Evolutionary conservation across 495 filamentous ascomycete species (phyloP).

Genomic region (Neurospora pannonica): DNA sequence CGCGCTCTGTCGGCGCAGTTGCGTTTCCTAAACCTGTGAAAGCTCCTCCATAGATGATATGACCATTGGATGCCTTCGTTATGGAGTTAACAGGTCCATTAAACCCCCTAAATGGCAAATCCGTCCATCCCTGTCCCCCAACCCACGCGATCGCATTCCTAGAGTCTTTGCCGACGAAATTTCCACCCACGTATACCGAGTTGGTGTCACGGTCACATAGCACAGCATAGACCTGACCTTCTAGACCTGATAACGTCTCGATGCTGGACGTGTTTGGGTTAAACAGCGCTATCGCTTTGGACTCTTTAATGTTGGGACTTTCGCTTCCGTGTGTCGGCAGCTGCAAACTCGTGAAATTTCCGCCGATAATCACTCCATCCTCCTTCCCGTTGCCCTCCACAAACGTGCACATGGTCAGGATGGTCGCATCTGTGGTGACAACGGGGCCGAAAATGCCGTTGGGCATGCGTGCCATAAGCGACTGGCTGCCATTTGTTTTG

Average conservation of each 20-base stretch:
- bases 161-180: slow-evolving; percentile 67
- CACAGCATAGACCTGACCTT: slow-evolving; percentile 69
- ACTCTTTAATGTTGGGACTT: slow-evolving; percentile 11
- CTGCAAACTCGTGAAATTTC: slow-evolving; percentile 89
- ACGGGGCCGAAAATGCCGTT: slow-evolving; percentile 75
- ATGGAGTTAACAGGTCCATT: slow-evolving; percentile 91
- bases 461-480: slow-evolving; percentile 72
- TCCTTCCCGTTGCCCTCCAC: slow-evolving; percentile 54
- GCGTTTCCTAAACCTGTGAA: slow-evolving; percentile 87
- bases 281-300: slow-evolving; percentile 72
- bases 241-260: slow-evolving; percentile 65
- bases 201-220: slow-evolving; percentile 76
- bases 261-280: slow-evolving; percentile 58
- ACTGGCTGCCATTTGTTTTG: slow-evolving; percentile 66
- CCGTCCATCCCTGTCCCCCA: slow-evolving; percentile 63
- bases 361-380: slow-evolving; percentile 72
- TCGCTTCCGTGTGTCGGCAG: background rate
- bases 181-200: slow-evolving; percentile 84
- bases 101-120: slow-evolving; percentile 84
- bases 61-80: slow-evolving; percentile 62
- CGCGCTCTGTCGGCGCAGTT: slow-evolving; percentile 45
- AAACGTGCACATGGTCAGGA: slow-evolving; percentile 80
- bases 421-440: slow-evolving; percentile 67
- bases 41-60: slow-evolving; percentile 85
- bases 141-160: slow-evolving; percentile 87